Base-by-base conservation (phyloP, 352 stramenopile species). In the Globisporangium paroecandrum region DNA sequence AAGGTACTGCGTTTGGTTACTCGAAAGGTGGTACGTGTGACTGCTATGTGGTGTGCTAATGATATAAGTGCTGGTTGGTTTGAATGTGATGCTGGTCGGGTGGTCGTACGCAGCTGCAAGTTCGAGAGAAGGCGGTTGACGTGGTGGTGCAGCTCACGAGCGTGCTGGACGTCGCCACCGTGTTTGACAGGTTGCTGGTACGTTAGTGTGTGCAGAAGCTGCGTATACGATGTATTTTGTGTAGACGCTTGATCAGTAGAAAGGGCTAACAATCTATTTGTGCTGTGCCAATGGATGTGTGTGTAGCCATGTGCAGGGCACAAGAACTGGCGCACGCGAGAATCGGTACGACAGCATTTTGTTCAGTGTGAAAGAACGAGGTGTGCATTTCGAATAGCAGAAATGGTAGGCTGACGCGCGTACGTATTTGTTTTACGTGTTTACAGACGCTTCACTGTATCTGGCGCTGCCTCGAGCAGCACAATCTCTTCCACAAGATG, bases 321-420 rank as follows among this genome's bases (percentile, higher is more conserved):
- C 74, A 94, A 94, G 76, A 95, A 95, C 67, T 95, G 88, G 88
- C 78, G 88, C 24, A 90, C 82, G 6, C 74, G 88, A 34, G 86
- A 94, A 51, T 87, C 93, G 79, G 87, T 94, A 69, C 32, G 46
- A 24, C 24, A 27, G 36, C 24, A 27, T 18, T 5, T n/a, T 20
- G 18, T 38, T 60, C 22, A n/a, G n/a, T 20, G n/a, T 29, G 20
- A 29, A 27, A 56, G 24, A 24, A 55, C 24, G 38, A 46, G 38
- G 38, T 47, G 15, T 27, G n/a, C 8, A 22, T 5, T 25, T 41
- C 34, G n/a, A 69, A n/a, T 58, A 29, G 18, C 6, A 51, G 7
- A 18, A 10, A 27, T 47, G 15, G 7, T 3, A 13, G 18, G 20
- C 8, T 62, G 9, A 46, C 36, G 13, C n/a, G 53, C 32, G 34